These are phyloP conservation scores for Citrus cavaleriei DNA, from an alignment of 345 rosid species.

Conservation along the genomic window DNA sequence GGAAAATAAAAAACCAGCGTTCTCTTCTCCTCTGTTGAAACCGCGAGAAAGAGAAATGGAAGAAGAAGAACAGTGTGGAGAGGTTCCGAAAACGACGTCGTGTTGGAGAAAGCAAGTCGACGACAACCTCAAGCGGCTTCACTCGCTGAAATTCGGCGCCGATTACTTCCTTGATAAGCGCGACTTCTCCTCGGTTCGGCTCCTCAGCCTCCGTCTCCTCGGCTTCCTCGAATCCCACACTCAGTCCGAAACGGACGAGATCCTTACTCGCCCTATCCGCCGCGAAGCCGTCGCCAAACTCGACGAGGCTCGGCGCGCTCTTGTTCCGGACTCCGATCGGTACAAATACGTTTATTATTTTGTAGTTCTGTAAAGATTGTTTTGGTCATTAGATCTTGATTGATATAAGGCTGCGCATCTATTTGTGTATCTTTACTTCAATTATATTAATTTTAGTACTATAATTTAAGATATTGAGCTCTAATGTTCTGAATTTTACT, in stretches of 20 bases:
- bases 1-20: constrained; percentile 21
- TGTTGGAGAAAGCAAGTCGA: constrained; percentile 77
- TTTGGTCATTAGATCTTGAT: neutral
- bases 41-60: constrained; percentile 32
- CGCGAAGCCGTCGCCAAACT: constrained; percentile 61
- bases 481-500: neutral
- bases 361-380: neutral
- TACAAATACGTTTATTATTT: constrained; percentile 6
- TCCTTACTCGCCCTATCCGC: constrained; percentile 62
- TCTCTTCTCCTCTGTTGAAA: constrained; percentile 28
- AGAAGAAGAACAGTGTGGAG: constrained; percentile 18
- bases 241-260: constrained; percentile 49
- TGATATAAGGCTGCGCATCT: neutral
- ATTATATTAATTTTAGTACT: neutral
- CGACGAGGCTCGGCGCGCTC: constrained; percentile 53
- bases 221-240: constrained; percentile 88
- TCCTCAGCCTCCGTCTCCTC: constrained; percentile 76
- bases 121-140: constrained; percentile 78
- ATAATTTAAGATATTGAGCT: neutral
- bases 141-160: constrained; percentile 77
- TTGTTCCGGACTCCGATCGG: constrained; percentile 77
- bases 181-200: constrained; percentile 64
- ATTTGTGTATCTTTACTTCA: too few species aligned
- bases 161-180: constrained; percentile 64
- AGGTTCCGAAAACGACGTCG: neutral